phyloP scores from a whole-genome alignment of 1,139 yeast genomes.

The Blastobotrys buckinghamii region DNA sequence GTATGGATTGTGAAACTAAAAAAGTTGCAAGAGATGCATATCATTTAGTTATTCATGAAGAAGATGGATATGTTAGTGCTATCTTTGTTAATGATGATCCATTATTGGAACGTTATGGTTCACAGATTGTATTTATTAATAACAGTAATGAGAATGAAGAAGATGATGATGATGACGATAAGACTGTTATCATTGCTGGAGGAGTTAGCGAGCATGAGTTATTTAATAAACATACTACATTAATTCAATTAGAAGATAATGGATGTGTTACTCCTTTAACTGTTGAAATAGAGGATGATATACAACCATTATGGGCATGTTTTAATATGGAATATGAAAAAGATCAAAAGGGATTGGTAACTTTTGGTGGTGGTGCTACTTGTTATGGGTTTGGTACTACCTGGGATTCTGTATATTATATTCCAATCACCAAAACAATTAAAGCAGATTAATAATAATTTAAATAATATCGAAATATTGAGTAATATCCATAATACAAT shows the following conservation, averaged over 20 bases:
- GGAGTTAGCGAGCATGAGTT: slow-evolving; percentile 48
- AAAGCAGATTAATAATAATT: neutral
- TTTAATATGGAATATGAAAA: slow-evolving; percentile 36
- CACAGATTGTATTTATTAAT: slow-evolving; percentile 29
- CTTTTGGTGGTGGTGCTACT: slow-evolving; percentile 74
- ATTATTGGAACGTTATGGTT: slow-evolving; percentile 45
- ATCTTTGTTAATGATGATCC: slow-evolving; percentile 17
- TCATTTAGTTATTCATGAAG: slow-evolving; percentile 27
- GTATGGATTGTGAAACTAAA: slow-evolving; percentile 38
- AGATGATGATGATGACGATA: slow-evolving; percentile 30
- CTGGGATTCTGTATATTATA: slow-evolving; percentile 39
- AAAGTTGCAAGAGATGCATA: slow-evolving; percentile 36
- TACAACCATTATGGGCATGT: slow-evolving; percentile 57
- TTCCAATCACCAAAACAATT: neutral
- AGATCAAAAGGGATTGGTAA: slow-evolving; percentile 20
- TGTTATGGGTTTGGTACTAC: slow-evolving; percentile 80
- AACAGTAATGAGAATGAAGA: slow-evolving; percentile 30
- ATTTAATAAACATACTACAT: slow-evolving; percentile 36
- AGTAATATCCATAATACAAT: no score
- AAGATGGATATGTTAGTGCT: neutral
- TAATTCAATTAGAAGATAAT: slow-evolving; percentile 36
- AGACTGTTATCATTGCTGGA: slow-evolving; percentile 46
- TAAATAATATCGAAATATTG: no score
- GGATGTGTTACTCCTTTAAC: slow-evolving; percentile 17
- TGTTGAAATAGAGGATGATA: slow-evolving; percentile 1